Base-by-base conservation (phyloP, 805 yeast genomes). In the Ogataea kodamae region DNA sequence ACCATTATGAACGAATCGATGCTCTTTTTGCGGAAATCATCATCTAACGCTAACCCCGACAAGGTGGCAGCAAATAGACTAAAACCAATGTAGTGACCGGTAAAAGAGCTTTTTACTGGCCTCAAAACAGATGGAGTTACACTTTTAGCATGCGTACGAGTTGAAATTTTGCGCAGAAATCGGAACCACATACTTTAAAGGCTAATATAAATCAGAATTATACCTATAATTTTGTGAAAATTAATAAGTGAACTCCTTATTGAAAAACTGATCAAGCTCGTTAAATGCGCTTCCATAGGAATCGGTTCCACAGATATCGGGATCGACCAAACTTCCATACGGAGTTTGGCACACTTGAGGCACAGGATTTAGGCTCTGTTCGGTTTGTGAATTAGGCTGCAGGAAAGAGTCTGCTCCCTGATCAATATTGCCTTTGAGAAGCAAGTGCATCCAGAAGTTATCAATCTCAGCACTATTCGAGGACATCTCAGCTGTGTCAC, bases 1-100 rank as follows among this genome's bases (percentile, higher is more conserved):
- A 57, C 51, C 1, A 70, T 62, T 14, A 63, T 45, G 2, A 57
- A 27, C 0, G 55, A 19, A 39, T 72, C 73, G 14, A 57, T 50
- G 11, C 62, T 52, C 2, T 48, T 43, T 14, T 62, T 46, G 25
- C 65, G 58, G 30, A 61, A 46, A 5, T 50, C 48, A 11, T 66
- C 69, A 44, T 66, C 70, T 3, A 43, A 29, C 6, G 27, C 37
- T 14, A 50, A 36, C 8, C 44, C 46, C 2, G 41, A 25, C 9
- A 42, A 33, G 9, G 39, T 23, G 14, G 28, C 18, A 7, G 41
- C 37, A 7, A 40, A 20, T 9, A 43, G n/a, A 17, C 50, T 45
- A 31, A 44, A 25, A 31, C 59, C 43, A 32, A 55, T 13, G 39
- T 46, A 39, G 40, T 40, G 54, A 3, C 50, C 50, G 1, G 25